Conservation (phyloP, 148 eudicot genomes). For the Fallopia convolvulus region DNA sequence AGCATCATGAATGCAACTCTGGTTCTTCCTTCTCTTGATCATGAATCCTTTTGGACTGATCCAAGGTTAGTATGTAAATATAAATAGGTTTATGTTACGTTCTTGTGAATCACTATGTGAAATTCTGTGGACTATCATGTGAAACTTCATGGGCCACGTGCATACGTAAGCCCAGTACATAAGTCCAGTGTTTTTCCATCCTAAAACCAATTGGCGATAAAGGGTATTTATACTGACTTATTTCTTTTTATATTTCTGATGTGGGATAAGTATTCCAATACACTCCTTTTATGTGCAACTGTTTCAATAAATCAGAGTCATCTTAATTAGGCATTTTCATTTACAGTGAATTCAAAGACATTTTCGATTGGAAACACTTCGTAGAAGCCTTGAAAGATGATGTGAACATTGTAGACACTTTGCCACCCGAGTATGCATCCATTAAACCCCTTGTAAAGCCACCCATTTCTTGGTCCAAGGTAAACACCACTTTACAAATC, state of each 20-base stretch:
- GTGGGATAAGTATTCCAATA: no score
- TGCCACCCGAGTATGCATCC: slow-evolving; percentile 33
- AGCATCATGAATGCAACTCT: slow-evolving; percentile 68
- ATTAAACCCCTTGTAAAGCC: slow-evolving; percentile 36
- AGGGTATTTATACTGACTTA: no score
- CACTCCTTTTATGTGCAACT: no score
- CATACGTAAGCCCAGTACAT: no score
- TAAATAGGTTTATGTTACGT: no score
- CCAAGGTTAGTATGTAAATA: slow-evolving; percentile 33
- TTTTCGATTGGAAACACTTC: slow-evolving; percentile 60
- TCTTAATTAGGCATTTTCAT: neutral
- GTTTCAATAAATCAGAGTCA: no score
- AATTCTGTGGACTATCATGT: no score
- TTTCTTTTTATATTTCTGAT: no score
- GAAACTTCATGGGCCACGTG: no score
- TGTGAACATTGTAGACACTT: slow-evolving; percentile 34
- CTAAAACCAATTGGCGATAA: no score
- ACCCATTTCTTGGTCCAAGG: slow-evolving; percentile 80
- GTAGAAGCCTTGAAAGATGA: slow-evolving; percentile 45
- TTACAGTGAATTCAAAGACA: slow-evolving; percentile 61
- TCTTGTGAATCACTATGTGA: no score
- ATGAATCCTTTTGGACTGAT: slow-evolving; percentile 69
- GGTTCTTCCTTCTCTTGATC: slow-evolving; percentile 65
- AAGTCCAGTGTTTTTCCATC: no score
- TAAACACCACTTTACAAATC: neutral